A percentile compares a stretch with the other conserved stretches of the same genome.
phyloP scores from a whole-genome alignment of 2,329 filamentous ascomycete species.

The Aspergillus oerlinghausenensis region DNA sequence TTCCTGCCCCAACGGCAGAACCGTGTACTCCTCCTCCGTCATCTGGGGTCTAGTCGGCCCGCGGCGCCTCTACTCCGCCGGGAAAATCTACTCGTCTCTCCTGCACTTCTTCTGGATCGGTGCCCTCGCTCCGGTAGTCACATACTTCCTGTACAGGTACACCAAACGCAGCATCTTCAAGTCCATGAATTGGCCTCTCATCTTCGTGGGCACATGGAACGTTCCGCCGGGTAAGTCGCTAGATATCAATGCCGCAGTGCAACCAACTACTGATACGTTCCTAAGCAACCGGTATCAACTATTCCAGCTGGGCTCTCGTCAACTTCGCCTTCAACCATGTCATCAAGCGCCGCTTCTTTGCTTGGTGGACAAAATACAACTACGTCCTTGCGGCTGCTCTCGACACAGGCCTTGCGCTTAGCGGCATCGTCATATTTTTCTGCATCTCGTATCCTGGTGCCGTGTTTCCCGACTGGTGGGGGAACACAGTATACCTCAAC shows the following conservation, averaged over 20 bases:
- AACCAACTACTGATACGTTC: neutral
- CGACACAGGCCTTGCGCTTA: slow-evolving; percentile 32
- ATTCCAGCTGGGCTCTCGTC: slow-evolving; percentile 33
- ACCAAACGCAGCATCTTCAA: slow-evolving; percentile 33
- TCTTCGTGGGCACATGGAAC: slow-evolving; percentile 26
- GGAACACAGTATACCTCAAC: slow-evolving; percentile 29
- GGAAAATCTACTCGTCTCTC: slow-evolving; percentile 45
- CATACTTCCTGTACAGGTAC: slow-evolving; percentile 21
- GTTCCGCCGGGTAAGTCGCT: slow-evolving; percentile 20
- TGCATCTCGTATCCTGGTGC: slow-evolving; percentile 30
- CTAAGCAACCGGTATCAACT: slow-evolving; percentile 31
- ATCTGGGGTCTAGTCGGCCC: slow-evolving; percentile 53
- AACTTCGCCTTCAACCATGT: slow-evolving; percentile 73
- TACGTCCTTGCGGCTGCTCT: slow-evolving; percentile 41
- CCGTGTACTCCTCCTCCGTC: slow-evolving; percentile 46
- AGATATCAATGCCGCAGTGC: neutral
- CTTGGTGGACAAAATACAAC: slow-evolving; percentile 44
- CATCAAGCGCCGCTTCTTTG: slow-evolving; percentile 49
- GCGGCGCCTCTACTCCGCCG: slow-evolving; percentile 43
- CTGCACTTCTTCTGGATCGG: slow-evolving; percentile 52
- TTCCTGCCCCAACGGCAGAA: slow-evolving; percentile 47
- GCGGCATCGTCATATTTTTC: slow-evolving; percentile 34
- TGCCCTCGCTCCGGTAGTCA: slow-evolving; percentile 18
- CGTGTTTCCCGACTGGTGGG: slow-evolving; percentile 30
- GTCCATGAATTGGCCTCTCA: slow-evolving; percentile 29